Evolutionary conservation across 2,329 filamentous ascomycete species (phyloP).

Genomic region (Pseudogymnoascus sp.): DNA sequence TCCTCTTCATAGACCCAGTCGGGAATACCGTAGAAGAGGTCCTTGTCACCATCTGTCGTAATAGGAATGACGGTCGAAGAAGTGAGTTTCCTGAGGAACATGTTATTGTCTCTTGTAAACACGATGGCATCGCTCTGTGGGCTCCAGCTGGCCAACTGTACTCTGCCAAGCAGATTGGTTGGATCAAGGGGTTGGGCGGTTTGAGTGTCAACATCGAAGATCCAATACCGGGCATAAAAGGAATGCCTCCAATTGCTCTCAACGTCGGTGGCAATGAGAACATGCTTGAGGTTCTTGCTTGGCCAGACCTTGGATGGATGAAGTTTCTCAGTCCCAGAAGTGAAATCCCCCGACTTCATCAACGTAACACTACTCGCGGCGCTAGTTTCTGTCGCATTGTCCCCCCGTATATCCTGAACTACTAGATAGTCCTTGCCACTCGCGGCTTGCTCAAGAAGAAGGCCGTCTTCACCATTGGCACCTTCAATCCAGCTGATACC

Average conservation of each 20-base stretch:
- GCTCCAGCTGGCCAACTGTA: slow-evolving; percentile 86
- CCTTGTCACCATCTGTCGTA: slow-evolving; percentile 75
- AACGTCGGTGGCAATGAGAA: slow-evolving; percentile 67
- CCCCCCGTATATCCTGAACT: slow-evolving; percentile 72
- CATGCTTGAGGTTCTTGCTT: slow-evolving; percentile 75
- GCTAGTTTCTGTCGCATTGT: slow-evolving; percentile 35
- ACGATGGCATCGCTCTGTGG: slow-evolving; percentile 77
- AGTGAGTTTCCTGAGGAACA: slow-evolving; percentile 66
- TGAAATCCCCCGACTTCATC: slow-evolving; percentile 62
- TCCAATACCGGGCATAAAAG: slow-evolving; percentile 77
- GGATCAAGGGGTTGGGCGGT: slow-evolving; percentile 70
- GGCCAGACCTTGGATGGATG: slow-evolving; percentile 59
- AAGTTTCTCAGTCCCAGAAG: slow-evolving; percentile 47
- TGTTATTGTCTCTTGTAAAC: slow-evolving; percentile 86
- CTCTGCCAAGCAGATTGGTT: slow-evolving; percentile 49
- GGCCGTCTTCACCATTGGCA: slow-evolving; percentile 68
- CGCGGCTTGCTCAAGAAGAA: slow-evolving; percentile 66
- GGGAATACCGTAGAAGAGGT: slow-evolving; percentile 91
- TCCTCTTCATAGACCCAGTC: slow-evolving; percentile 95
- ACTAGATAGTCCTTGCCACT: slow-evolving; percentile 65
- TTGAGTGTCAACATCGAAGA: slow-evolving; percentile 82
- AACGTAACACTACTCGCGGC: slow-evolving; percentile 53
- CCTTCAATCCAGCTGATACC: slow-evolving; percentile 71
- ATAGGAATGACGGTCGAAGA: slow-evolving; percentile 44
- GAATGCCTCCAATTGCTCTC: slow-evolving; percentile 86